phyloP scores from a whole-genome alignment of 768 basidiomycete genomes.

The Pulveroboletus sp. region DNA sequence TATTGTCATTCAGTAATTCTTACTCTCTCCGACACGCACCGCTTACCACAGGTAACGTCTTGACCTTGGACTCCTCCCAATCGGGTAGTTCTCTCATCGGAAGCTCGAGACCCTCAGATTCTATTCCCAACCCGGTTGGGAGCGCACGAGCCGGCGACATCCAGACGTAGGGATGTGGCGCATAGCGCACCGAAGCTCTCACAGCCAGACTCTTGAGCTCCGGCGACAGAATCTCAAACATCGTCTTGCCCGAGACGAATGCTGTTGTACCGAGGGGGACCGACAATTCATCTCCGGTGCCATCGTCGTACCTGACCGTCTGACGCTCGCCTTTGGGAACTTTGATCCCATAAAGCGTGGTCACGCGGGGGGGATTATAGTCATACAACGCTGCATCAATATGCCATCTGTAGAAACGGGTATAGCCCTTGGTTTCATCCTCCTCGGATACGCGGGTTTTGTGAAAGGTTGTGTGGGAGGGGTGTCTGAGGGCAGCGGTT shows the following conservation, averaged over 20 bases:
- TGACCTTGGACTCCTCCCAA: conserved; percentile 77
- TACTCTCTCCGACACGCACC: neutral
- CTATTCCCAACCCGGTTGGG: conserved; percentile 80
- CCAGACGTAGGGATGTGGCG: conserved; percentile 88
- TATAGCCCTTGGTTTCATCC: conserved; percentile 71
- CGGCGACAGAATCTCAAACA: conserved; percentile 73
- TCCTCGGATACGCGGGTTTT: conserved; percentile 68
- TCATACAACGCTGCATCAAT: conserved; percentile 86
- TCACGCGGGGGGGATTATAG: conserved; percentile 74
- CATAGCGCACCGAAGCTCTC: conserved; percentile 67
- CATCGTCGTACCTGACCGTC: conserved; percentile 75
- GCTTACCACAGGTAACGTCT: conserved; percentile 62
- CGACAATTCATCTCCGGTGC: conserved; percentile 73
- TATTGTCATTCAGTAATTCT: neutral
- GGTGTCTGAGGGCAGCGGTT: conserved; percentile 77
- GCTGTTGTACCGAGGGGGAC: conserved; percentile 88
- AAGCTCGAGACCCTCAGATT: conserved; percentile 70
- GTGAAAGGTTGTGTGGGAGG: conserved; percentile 83
- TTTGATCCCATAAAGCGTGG: conserved; percentile 74
- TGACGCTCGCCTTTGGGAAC: conserved; percentile 67
- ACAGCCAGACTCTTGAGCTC: conserved; percentile 79
- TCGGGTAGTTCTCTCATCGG: conserved; percentile 61
- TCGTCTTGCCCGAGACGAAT: conserved; percentile 74
- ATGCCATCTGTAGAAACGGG: conserved; percentile 91
- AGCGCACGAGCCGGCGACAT: conserved; percentile 74